phyloP scores from a whole-genome alignment of 179 eudicot genomes.

The Actinidia polygama region DNA sequence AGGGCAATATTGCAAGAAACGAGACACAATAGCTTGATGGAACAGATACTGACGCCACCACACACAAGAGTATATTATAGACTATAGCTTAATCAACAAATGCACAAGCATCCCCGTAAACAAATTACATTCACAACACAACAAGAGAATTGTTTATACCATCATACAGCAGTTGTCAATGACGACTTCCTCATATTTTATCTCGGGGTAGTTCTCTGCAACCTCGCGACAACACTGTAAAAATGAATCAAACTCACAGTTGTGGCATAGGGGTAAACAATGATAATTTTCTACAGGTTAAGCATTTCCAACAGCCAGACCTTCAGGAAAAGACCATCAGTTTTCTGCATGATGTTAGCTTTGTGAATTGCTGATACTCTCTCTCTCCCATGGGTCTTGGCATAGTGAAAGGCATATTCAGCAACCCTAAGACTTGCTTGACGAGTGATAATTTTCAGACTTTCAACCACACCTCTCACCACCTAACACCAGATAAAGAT shows the following conservation, averaged over 20 bases:
- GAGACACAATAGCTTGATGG: not conserved
- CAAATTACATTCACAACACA: not conserved
- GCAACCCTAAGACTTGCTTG: slow-evolving; percentile 98
- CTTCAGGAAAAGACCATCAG: slow-evolving; percentile 97
- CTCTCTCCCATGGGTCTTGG: slow-evolving; percentile 84
- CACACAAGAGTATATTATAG: not conserved
- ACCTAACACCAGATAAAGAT: slow-evolving; percentile 54
- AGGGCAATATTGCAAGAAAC: not conserved
- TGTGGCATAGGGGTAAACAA: not conserved
- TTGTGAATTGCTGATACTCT: slow-evolving; percentile 97
- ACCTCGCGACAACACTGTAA: slow-evolving; percentile 98
- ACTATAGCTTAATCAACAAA: not conserved
- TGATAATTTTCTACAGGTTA: not conserved
- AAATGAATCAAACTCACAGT: slow-evolving; percentile 7
- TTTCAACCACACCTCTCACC: slow-evolving; percentile 98
- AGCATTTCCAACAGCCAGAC: slow-evolving; percentile 35
- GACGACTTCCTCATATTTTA: slow-evolving; percentile 90
- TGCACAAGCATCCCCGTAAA: not conserved
- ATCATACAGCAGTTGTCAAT: slow-evolving; percentile 98
- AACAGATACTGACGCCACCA: not conserved
- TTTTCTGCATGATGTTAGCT: slow-evolving; percentile 99
- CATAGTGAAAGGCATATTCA: slow-evolving; percentile 96
- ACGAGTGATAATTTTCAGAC: slow-evolving; percentile 95
- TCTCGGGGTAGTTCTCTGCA: slow-evolving; percentile 95
- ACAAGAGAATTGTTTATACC: slow-evolving; percentile 49